A percentile compares a stretch with the other conserved stretches of the same genome.
These are phyloP conservation scores for Trichoderma gamsii DNA, from an alignment of 495 filamentous ascomycete species.

Conservation along the genomic window DNA sequence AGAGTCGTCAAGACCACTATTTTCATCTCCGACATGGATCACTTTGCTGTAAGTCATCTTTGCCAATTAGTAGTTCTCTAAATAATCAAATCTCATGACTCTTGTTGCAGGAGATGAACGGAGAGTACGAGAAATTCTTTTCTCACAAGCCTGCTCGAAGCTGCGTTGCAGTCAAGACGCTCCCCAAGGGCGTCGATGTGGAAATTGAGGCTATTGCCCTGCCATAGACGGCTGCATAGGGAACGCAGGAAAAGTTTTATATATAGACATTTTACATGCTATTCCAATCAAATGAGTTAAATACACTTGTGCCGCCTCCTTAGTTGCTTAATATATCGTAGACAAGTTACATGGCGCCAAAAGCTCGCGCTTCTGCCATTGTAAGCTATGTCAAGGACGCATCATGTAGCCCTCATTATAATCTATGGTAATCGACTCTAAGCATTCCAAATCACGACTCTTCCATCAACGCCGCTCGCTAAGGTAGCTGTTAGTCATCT, in stretches of 20 bases:
- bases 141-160: slow-evolving; percentile 82
- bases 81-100: background rate
- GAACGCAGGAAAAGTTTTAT: background rate
- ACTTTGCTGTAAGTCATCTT: slow-evolving; percentile 52
- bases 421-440: background rate
- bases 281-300: slow-evolving; percentile 20
- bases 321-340: slow-evolving; percentile 25
- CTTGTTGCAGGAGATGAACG: slow-evolving; percentile 64
- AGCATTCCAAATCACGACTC: slow-evolving; percentile 70
- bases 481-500: slow-evolving; percentile 34
- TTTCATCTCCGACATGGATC: slow-evolving; percentile 78
- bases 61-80: background rate
- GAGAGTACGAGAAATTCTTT: slow-evolving; percentile 82
- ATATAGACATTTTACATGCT: background rate
- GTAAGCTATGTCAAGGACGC: background rate
- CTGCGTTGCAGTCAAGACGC: slow-evolving; percentile 83
- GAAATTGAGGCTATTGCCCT: slow-evolving; percentile 91
- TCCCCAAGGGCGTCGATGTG: slow-evolving; percentile 83
- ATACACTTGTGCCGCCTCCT: slow-evolving; percentile 16
- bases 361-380: background rate
- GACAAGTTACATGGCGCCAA: background rate
- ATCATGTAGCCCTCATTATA: background rate
- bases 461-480: slow-evolving; percentile 92
- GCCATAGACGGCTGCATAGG: slow-evolving; percentile 36
- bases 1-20: slow-evolving; percentile 78